Evolutionary conservation across 108 stramenopile species (phyloP).

Genomic region (Nitzschia sp.): DNA sequence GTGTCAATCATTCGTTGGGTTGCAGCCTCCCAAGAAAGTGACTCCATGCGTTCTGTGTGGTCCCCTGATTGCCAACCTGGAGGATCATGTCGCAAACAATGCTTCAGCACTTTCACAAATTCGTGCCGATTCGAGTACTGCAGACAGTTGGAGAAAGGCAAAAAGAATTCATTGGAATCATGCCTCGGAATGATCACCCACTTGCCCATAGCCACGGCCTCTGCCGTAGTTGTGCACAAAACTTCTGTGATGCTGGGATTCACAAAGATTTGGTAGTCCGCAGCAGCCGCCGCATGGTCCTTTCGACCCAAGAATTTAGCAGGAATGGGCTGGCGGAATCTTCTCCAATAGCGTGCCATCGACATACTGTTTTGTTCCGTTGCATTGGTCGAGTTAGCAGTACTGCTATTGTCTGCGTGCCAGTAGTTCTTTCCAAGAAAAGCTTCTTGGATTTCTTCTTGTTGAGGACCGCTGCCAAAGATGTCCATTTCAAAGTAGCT

Average conservation of each 20-base stretch:
- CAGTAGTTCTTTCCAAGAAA: conserved; percentile 37
- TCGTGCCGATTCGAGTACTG: conserved; percentile 48
- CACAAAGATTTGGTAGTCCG: conserved; percentile 69
- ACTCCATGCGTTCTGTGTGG: conserved; percentile 27
- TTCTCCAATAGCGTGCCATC: conserved; percentile 6
- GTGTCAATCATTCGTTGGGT: conserved; percentile 64
- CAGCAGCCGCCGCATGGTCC: conserved; percentile 54
- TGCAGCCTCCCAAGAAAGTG: conserved; percentile 77
- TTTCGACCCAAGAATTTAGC: conserved; percentile 57
- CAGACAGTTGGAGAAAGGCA: conserved; percentile 75
- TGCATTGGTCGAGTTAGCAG: conserved; percentile 2
- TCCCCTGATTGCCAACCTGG: conserved; percentile 9
- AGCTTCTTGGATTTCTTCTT: conserved; percentile 61
- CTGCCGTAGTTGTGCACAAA: conserved; percentile 82
- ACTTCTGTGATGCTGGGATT: conserved; percentile 81
- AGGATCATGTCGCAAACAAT: conserved; percentile 60
- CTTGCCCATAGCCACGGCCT: conserved; percentile 86
- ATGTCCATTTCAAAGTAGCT: conserved; percentile 71
- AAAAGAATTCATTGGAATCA: conserved; percentile 73
- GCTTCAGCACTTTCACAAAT: conserved; percentile 53
- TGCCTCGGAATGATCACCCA: conserved; percentile 76
- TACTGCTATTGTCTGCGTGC: not conserved
- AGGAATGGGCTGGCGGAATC: conserved; percentile 48
- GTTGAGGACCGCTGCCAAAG: conserved; percentile 67
- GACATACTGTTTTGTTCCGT: not conserved